A percentile compares a stretch with the other conserved stretches of the same genome.
Evolutionary conservation across 2,329 filamentous ascomycete genomes (phyloP).

Genomic region (Delphinella strobiligena): DNA sequence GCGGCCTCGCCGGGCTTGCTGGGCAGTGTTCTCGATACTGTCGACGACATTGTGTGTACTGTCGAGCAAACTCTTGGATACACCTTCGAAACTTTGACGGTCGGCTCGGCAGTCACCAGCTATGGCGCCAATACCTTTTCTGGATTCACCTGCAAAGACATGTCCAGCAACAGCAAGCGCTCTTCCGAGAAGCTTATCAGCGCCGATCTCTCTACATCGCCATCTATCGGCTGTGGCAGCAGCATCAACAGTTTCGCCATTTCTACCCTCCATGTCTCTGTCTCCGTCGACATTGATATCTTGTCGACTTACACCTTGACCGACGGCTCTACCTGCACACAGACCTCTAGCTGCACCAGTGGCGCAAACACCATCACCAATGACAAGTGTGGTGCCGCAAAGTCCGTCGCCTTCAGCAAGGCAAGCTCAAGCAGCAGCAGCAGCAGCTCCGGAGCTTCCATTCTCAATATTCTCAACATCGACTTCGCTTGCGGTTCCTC

Average conservation of each 20-base stretch:
- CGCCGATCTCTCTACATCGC: constrained; percentile 34
- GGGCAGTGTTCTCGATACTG: not conserved
- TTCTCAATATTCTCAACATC: constrained; percentile 61
- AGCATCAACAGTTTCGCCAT: constrained; percentile 58
- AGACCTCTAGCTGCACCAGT: constrained; percentile 55
- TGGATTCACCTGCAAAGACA: constrained; percentile 58
- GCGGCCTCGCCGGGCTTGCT: constrained; percentile 20
- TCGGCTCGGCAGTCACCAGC: constrained; percentile 35
- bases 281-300: constrained; percentile 64
- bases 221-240: constrained; percentile 44
- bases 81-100: constrained; percentile 52
- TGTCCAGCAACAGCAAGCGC: constrained; percentile 29
- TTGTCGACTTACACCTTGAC: constrained; percentile 82
- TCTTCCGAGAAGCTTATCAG: constrained; percentile 35
- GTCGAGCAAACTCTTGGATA: constrained; percentile 60
- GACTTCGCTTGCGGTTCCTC: constrained; percentile 55
- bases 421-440: constrained; percentile 35
- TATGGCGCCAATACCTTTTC: constrained; percentile 66
- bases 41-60: constrained; percentile 47
- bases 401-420: constrained; percentile 58
- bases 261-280: constrained; percentile 57
- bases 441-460: constrained; percentile 42
- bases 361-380: constrained; percentile 63
- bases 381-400: constrained; percentile 85
- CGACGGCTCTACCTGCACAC: constrained; percentile 71